Base-by-base conservation (phyloP, 2,329 filamentous ascomycete genomes). In the Apiospora malaysiana region DNA sequence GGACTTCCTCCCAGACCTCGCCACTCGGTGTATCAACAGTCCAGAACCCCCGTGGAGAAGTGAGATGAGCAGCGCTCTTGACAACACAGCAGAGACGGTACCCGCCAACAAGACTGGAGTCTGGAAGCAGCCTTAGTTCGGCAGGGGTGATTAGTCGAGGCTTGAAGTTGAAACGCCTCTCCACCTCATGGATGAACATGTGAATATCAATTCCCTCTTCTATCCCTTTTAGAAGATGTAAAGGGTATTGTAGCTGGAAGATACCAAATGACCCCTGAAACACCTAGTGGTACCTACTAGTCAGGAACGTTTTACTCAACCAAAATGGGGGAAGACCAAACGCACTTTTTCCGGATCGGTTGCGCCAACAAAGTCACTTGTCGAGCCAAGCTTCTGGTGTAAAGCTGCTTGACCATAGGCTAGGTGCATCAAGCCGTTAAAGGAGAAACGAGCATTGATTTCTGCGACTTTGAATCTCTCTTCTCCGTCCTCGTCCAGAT, bases 391-490 rank as follows among this genome's bases (percentile, higher is more conserved):
- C n/a, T 16, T 56, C n/a, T 72, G 8, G 66, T 78, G 73, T 1
- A 82, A 70, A 8, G 75, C 78, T 25, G 77, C 46, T 9, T 82
- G 79, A 0, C 80, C 80, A 42, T 80, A 78, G 0, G 74, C 72
- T 21, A 73, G 70, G 45, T 80, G 75, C 73, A 82, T 70, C 40
- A 79, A 81, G 0, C 80, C 81, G 59, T 84, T 84, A 70, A 83
- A 83, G 14, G 77, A 75, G 68, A 83, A 84, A 0, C 83, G 78
- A 1, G 81, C 82, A 66, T 84, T 84, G 46, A 84, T 83, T 27
- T 84, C 83, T 2, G 81, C 82, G 7, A 84, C 79, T 8, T 77
- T 70, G 37, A 77, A 81, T 18, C 74, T 75, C 45, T 81, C 77
- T 21, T 69, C 21, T 21, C 68, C 71, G 1, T 70, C 47, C 1